These are phyloP conservation scores for Talaromyces verruculosus DNA, from an alignment of 2,329 filamentous ascomycete genomes.

Conservation along the genomic window DNA sequence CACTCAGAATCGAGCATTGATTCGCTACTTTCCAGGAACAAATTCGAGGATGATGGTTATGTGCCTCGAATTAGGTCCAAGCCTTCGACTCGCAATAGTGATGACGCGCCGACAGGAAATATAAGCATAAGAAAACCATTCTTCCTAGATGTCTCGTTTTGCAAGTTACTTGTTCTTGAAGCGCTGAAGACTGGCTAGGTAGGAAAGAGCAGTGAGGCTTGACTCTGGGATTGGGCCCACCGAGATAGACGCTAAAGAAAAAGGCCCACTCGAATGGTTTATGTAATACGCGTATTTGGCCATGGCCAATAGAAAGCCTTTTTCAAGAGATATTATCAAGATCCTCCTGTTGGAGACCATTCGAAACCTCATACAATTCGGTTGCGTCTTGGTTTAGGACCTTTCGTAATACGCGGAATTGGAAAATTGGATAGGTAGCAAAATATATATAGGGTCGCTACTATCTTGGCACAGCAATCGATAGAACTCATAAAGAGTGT, in stretches of 20 bases:
- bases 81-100: background rate
- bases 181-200: too few species aligned
- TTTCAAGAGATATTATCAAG: background rate
- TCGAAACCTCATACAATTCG: background rate
- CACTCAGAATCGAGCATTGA: background rate
- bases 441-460: background rate
- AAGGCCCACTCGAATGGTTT: background rate
- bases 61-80: background rate
- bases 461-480: background rate
- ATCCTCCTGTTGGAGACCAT: background rate
- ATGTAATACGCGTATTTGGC: conserved; percentile 12
- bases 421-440: background rate
- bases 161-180: background rate
- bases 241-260: background rate
- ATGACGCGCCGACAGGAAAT: too few species aligned
- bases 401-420: background rate
- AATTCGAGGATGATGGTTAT: background rate
- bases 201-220: background rate
- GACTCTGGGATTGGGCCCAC: background rate
- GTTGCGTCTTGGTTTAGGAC: background rate
- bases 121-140: background rate
- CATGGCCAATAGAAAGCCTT: background rate
- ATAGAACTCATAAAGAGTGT: background rate
- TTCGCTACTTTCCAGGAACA: background rate
- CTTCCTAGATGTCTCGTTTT: background rate